These are phyloP conservation scores for Endothia cerciana DNA, from an alignment of 2,329 filamentous ascomycete species.

Conservation along the genomic window DNA sequence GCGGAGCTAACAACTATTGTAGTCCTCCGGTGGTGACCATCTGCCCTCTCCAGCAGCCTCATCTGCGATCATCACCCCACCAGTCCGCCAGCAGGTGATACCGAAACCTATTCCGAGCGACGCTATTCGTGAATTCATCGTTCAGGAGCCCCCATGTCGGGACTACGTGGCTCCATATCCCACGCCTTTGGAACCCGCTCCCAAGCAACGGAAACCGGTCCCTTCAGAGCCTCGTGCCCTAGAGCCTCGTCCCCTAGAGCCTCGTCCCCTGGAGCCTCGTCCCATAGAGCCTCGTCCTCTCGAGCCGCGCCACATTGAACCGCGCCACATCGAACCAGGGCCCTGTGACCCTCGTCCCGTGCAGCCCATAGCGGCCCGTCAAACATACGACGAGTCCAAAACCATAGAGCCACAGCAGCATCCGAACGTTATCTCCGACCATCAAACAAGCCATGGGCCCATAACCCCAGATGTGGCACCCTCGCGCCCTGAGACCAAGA, in stretches of 20 bases:
- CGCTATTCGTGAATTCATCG: slow-evolving; percentile 3
- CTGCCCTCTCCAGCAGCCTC: slow-evolving; percentile 5
- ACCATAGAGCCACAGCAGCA: neutral
- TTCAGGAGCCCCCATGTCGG: slow-evolving; percentile 1
- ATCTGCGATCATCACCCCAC: neutral
- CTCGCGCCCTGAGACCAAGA: slow-evolving; percentile 23
- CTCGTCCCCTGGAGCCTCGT: neutral
- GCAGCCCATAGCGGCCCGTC: slow-evolving; percentile 3
- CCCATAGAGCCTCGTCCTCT: slow-evolving; percentile 5
- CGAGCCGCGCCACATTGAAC: slow-evolving; percentile 6
- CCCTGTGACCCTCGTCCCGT: neutral
- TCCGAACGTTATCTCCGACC: neutral
- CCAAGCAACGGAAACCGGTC: neutral
- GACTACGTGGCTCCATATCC: slow-evolving; percentile 13
- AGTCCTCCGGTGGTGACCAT: slow-evolving; percentile 8
- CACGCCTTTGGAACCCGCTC: slow-evolving; percentile 7
- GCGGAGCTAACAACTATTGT: neutral
- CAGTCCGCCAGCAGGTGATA: slow-evolving; percentile 3
- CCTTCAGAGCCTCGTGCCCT: slow-evolving; percentile 8
- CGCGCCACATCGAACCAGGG: neutral
- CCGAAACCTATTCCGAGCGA: slow-evolving; percentile 13
- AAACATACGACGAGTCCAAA: neutral
- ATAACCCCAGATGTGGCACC: neutral
- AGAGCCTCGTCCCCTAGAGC: slow-evolving; percentile 2
- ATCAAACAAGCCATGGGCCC: neutral